Base-by-base conservation (phyloP, 2,329 filamentous ascomycete species). In the Hyphodiscus sp. region DNA sequence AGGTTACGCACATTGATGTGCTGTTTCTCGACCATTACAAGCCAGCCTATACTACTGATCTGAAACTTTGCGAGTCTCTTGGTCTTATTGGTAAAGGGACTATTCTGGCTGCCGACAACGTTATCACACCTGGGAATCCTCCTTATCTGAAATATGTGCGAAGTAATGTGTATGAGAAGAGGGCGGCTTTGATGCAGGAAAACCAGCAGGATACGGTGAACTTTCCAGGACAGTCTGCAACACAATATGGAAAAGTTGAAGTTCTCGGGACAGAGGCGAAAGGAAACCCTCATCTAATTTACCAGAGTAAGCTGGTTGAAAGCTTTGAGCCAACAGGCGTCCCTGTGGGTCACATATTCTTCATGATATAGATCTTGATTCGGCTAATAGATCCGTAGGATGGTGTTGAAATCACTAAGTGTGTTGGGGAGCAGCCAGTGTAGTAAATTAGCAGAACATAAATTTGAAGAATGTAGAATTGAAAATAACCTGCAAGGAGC, bases 1-100 rank as follows among this genome's bases (percentile, higher is more conserved):
- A 63, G 10, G 52, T 51, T 19, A 56, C 44, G 10, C 23, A 26
- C 23, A 58, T 65, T 30, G 63, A 65, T 30, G 62, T 67, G 62
- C 61, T 67, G 58, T 92, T 94, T 68, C 72, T 94, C 38, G 89
- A 94, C 63, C 89, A 94, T 68, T 85, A 86, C 70, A 91, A 92
- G 69, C 85, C 86, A 0, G 80, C 83, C 0, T 94, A 92, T 67
- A 81, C 79, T 0, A 77, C 80, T 0, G 89, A 94, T 62, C 69
- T 92, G 56, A 90, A 90, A 70, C 76, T 91, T 0, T 89, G 85
- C 65, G 89, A 94, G 71, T 76, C 86, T 41, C 71, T 91, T 5
- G 78, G 76, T 0, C 67, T 92, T 38, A 74, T 94, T 2, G 74
- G 73, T 0, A 74, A 77, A 0, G 87, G 87, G 0, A 79, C 78